A percentile compares a stretch with the other conserved stretches of the same genome.
Evolutionary conservation across 139 green algal genomes (phyloP).

Genomic region (Auxenochlorella protothecoides): DNA sequence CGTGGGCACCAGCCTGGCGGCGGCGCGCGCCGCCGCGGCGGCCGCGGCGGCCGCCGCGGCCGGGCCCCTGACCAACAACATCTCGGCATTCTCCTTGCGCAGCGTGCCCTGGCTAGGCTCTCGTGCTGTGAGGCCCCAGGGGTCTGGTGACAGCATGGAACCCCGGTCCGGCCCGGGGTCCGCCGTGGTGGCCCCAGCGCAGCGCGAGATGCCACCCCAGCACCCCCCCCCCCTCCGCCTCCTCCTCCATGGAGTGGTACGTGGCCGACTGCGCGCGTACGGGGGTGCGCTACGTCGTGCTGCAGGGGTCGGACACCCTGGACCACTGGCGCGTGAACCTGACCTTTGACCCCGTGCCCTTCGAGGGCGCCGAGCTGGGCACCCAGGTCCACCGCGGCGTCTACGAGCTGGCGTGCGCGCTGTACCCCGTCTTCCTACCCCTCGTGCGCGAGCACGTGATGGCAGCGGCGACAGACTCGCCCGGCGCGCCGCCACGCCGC

Average conservation of each 20-base stretch:
- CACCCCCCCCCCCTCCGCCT: neutral
- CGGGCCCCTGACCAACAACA: conserved; percentile 19
- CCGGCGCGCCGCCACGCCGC: no score
- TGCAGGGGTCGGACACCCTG: conserved; percentile 74
- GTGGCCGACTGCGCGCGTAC: conserved; percentile 59
- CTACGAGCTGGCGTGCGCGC: conserved; percentile 71
- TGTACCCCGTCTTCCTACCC: conserved; percentile 87
- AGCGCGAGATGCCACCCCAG: no score
- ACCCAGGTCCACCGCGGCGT: conserved; percentile 85
- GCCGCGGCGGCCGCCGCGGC: conserved; percentile 10
- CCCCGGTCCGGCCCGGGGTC: no score
- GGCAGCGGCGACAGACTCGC: no score
- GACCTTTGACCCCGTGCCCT: conserved; percentile 88
- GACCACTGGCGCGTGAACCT: conserved; percentile 79
- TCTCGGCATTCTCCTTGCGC: conserved; percentile 4
- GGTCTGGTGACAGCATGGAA: no score
- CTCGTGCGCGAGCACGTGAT: conserved; percentile 72
- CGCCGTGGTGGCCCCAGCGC: no score
- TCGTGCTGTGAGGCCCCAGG: no score
- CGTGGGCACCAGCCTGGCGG: conserved; percentile 39
- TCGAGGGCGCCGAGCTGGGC: conserved; percentile 75
- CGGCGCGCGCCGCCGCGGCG: neutral
- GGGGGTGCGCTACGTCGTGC: conserved; percentile 45
- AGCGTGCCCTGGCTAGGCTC: no score
- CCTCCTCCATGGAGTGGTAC: conserved; percentile 55